Evolutionary conservation across 129 eudicot species (phyloP).

Genomic region (Smallanthus sonchifolius): DNA sequence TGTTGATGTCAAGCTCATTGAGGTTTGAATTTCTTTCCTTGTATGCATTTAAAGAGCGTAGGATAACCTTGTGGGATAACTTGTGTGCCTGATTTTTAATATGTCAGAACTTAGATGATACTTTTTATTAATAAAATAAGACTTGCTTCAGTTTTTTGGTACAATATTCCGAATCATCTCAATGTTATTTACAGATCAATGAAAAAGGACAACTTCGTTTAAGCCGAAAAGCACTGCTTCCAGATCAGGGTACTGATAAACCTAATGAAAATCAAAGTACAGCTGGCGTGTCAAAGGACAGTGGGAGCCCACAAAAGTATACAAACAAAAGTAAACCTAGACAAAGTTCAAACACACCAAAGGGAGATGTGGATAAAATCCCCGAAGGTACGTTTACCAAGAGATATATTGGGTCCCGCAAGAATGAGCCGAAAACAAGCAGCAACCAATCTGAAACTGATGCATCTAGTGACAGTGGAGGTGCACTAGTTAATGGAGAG

Average conservation of each 20-base stretch:
- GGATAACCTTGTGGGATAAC: neutral
- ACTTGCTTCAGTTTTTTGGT: neutral
- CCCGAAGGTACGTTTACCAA: slow-evolving; percentile 41
- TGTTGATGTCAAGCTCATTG: slow-evolving; percentile 94
- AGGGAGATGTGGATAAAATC: slow-evolving; percentile 27
- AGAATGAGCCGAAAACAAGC: slow-evolving; percentile 39
- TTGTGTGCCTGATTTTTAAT: neutral
- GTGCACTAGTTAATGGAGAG: slow-evolving; percentile 60
- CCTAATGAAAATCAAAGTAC: slow-evolving; percentile 39
- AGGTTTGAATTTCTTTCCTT: slow-evolving; percentile 44
- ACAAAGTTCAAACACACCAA: slow-evolving; percentile 29
- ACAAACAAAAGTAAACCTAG: slow-evolving; percentile 42
- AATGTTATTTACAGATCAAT: slow-evolving; percentile 57
- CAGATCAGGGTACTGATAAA: slow-evolving; percentile 55
- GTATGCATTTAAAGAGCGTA: neutral
- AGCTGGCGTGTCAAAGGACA: slow-evolving; percentile 34
- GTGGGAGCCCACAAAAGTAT: slow-evolving; percentile 36
- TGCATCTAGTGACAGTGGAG: slow-evolving; percentile 41
- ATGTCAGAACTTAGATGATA: neutral
- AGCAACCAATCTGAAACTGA: slow-evolving; percentile 37
- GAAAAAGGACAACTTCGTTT: slow-evolving; percentile 97
- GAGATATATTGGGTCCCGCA: slow-evolving; percentile 37
- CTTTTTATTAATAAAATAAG: neutral
- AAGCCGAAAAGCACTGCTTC: slow-evolving; percentile 89
- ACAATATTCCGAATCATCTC: neutral